These are phyloP conservation scores for Fusarium nisikadoi DNA, from an alignment of 2,329 filamentous ascomycete species.

Conservation along the genomic window DNA sequence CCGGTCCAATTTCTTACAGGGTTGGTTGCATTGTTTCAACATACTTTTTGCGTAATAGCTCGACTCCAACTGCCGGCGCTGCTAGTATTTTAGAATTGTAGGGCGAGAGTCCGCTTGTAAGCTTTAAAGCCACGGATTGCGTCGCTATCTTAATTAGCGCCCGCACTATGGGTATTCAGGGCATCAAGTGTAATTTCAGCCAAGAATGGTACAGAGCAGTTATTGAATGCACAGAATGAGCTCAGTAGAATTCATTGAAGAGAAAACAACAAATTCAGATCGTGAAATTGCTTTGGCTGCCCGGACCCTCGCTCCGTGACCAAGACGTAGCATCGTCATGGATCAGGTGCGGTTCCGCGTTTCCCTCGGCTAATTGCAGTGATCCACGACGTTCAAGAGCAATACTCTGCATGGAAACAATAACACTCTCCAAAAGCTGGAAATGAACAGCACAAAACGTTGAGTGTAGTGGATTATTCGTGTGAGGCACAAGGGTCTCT, in stretches of 20 bases:
- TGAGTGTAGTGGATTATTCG: background rate
- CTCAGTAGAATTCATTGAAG: background rate
- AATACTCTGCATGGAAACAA: background rate
- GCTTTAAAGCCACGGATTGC: background rate
- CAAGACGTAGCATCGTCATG: background rate
- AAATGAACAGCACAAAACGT: background rate
- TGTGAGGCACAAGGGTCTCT: background rate
- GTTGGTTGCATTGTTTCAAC: background rate
- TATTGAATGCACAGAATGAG: rapidly evolving
- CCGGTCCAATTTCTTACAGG: background rate
- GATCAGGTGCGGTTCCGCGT: background rate
- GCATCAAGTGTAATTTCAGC: background rate
- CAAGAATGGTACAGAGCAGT: background rate
- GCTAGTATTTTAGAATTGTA: background rate
- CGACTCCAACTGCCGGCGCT: background rate
- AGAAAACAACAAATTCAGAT: background rate
- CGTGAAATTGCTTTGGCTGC: background rate
- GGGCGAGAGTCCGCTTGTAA: background rate
- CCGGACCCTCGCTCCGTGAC: background rate
- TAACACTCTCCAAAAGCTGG: background rate
- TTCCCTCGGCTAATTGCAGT: background rate
- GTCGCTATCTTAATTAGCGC: background rate
- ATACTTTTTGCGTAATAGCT: background rate
- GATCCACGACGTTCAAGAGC: background rate
- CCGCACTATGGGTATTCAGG: background rate